Conservation (phyloP, 441 rosid species). For the Geranium incanum region DNA sequence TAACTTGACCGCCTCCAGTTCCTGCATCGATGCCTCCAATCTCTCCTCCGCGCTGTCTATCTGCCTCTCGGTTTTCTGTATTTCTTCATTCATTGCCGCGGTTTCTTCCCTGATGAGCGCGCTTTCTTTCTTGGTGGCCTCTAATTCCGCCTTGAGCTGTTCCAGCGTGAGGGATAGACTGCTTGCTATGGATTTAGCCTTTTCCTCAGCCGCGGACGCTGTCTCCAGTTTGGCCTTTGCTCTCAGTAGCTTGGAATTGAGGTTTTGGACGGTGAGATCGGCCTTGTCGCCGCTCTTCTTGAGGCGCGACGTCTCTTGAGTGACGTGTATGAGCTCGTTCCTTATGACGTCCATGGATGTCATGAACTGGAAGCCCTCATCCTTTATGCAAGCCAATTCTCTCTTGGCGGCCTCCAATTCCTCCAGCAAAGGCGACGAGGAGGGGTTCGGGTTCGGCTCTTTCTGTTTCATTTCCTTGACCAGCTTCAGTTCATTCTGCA, state of each 20-base stretch:
- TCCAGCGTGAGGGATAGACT: constrained; percentile 47
- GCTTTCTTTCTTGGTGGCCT: constrained; percentile 53
- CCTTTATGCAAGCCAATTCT: constrained; percentile 45
- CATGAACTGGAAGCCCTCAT: constrained; percentile 54
- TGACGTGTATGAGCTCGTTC: constrained; percentile 43
- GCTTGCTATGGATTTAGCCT: constrained; percentile 39
- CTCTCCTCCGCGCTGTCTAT: constrained; percentile 48
- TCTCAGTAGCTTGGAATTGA: constrained; percentile 68
- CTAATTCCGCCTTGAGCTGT: constrained; percentile 53
- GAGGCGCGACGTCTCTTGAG: constrained; percentile 38
- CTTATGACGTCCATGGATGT: constrained; percentile 57
- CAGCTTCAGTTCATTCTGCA: constrained; percentile 48
- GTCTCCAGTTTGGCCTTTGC: constrained; percentile 55
- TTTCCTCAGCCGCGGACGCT: constrained; percentile 41
- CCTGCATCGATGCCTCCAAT: constrained; percentile 43
- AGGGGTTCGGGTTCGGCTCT: no score
- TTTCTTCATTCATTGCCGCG: constrained; percentile 34
- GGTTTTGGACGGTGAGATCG: constrained; percentile 42
- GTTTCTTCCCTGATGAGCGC: constrained; percentile 40
- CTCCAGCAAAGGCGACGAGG: constrained; percentile 16
- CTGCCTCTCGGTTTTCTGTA: constrained; percentile 40
- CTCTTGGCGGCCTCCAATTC: constrained; percentile 53
- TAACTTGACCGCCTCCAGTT: constrained; percentile 48
- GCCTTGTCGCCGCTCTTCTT: constrained; percentile 40
- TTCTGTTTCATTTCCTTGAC: constrained; percentile 34